A percentile compares a stretch with the other conserved stretches of the same genome.
phyloP scores from a whole-genome alignment of 2,329 filamentous ascomycete species.

The Sarocladiaceae sp. region DNA sequence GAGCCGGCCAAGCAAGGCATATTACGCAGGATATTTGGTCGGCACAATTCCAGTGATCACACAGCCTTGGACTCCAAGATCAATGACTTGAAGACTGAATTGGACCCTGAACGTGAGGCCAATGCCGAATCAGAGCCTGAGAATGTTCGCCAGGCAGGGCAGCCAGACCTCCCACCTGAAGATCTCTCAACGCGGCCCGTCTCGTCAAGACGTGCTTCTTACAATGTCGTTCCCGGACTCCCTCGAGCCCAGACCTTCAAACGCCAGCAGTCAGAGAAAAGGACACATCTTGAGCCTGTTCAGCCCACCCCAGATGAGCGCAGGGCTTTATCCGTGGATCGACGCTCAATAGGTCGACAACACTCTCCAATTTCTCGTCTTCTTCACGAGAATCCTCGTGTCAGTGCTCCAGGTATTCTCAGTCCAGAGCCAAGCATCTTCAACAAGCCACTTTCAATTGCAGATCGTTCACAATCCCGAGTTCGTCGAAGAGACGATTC shows the following conservation, averaged over 20 bases:
- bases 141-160: background rate
- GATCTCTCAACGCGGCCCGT: background rate
- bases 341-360: conserved; percentile 35
- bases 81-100: background rate
- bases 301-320: conserved; percentile 62
- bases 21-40: conserved; percentile 23
- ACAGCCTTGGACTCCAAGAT: background rate
- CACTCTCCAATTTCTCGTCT: conserved; percentile 17
- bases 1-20: conserved; percentile 20
- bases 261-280: conserved; percentile 75
- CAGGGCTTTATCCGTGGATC: conserved; percentile 65
- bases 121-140: background rate
- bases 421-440: background rate
- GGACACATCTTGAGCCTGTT: conserved; percentile 66
- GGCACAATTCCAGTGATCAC: conserved; percentile 1
- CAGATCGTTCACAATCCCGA: background rate
- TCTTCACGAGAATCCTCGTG: conserved; percentile 30
- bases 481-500: background rate
- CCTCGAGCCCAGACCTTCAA: conserved; percentile 76
- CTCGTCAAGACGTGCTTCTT: conserved; percentile 30
- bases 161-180: background rate
- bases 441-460: background rate
- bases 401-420: conserved; percentile 45
- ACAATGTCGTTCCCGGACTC: conserved; percentile 71
- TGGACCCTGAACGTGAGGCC: background rate